Evolutionary conservation across 2,329 filamentous ascomycete genomes (phyloP).

Genomic region (Microdochium bolleyi): DNA sequence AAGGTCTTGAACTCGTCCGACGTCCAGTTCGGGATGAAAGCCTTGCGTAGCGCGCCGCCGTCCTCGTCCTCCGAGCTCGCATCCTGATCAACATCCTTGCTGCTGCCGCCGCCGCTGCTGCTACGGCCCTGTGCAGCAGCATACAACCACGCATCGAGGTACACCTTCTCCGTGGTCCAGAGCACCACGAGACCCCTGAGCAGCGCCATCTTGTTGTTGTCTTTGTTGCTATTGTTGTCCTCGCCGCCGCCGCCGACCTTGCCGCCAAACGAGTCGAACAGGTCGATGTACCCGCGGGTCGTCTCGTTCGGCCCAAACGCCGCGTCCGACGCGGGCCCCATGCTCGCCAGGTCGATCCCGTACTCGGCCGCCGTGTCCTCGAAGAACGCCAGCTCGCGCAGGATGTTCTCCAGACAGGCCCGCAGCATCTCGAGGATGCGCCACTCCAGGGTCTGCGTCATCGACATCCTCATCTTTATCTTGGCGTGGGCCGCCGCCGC

Average conservation of each 20-base stretch:
- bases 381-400: conserved; percentile 18
- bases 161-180: conserved; percentile 67
- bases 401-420: conserved; percentile 15
- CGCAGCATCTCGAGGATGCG: conserved; percentile 16
- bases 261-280: conserved; percentile 18
- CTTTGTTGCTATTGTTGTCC: not conserved
- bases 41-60: conserved; percentile 53
- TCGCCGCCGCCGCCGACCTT: conserved; percentile 1
- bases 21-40: conserved; percentile 65
- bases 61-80: conserved; percentile 46
- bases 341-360: conserved; percentile 12
- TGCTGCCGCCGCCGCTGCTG: conserved; percentile 4
- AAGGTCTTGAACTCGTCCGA: conserved; percentile 50
- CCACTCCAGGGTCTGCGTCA: conserved; percentile 13
- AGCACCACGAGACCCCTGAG: conserved; percentile 66
- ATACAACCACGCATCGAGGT: conserved; percentile 51
- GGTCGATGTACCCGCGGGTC: conserved; percentile 15
- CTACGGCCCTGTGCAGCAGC: conserved; percentile 27
- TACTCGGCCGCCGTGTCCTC: conserved; percentile 15
- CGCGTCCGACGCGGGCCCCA: not conserved
- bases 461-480: not conserved
- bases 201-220: conserved; percentile 9
- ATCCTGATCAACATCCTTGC: conserved; percentile 1
- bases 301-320: conserved; percentile 13
- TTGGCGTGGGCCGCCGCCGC: not conserved